Base-by-base conservation (phyloP, 2,329 filamentous ascomycete species). In the Penicillium fuscoglaucum region DNA sequence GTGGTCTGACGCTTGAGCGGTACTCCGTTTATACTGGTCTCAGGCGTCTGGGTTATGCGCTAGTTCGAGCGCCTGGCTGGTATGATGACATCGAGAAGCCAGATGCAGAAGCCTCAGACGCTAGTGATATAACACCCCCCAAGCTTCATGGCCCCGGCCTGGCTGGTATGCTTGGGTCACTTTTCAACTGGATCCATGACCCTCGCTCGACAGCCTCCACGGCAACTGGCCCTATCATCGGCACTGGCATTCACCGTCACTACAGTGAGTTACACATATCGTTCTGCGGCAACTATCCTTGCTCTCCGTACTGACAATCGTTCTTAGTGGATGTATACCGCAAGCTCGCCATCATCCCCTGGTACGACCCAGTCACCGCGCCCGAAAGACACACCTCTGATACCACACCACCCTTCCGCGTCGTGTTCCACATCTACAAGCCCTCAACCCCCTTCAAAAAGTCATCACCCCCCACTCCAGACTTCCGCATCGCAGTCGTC, bases 1-100 rank as follows among this genome's bases (percentile, higher is more conserved):
- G 76, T 29, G 82, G 80, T 10, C 66, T 88, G 63, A 85, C 83
- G 0, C 79, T 97, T 59, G 91, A 96, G 66, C 87, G 91, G 69
- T 98, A 91, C 68, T 90, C 90, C 50, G 93, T 98, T 29, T 99
- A 93, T 73, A 84, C 91, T 1, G 88, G 92, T 53, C 79, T 99
- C 67, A 95, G 89, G 72, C 84, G 95, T 51, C 80, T 85, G 37
- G 93, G 95, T 19, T 98, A 96, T 77, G 84, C 89, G 50, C 85
- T 98, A 19, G 80, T 89, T 60, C 85, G 93, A 55, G 90, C 90
- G 1, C 83, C 84, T 51, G 82, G 77, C 15, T 82, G 76, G 80
- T 48, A 50, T 33, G 73, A 77, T 73, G 76, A 72, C 64, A 67
- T 73, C 15, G 67, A 74, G 1, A 66, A 72, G 3, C 52, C 64